phyloP scores from a whole-genome alignment of 2,329 filamentous ascomycete species.

The Colletotrichum echinochloae region DNA sequence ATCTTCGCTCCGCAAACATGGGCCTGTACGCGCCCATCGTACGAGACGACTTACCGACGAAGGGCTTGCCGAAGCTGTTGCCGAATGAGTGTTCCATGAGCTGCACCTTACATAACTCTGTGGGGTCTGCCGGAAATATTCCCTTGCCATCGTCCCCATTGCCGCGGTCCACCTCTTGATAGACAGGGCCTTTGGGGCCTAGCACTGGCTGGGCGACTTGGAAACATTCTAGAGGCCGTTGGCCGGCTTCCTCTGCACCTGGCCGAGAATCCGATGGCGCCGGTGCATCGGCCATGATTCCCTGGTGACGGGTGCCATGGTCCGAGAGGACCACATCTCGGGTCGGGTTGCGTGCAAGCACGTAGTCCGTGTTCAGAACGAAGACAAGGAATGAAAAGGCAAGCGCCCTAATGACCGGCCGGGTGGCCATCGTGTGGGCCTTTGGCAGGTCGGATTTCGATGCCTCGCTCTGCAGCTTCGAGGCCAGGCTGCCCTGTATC shows the following conservation, averaged over 20 bases:
- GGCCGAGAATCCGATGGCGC: slow-evolving; percentile 3
- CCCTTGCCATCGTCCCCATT: slow-evolving; percentile 42
- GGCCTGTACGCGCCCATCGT: not conserved
- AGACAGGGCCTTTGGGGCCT: slow-evolving; percentile 56
- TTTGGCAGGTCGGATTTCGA: not conserved
- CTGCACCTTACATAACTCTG: slow-evolving; percentile 61
- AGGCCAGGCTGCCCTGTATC: slow-evolving; percentile 28
- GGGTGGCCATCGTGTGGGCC: slow-evolving; percentile 19
- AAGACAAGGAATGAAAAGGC: slow-evolving; percentile 31
- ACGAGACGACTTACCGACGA: slow-evolving; percentile 67
- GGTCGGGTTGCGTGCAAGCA: slow-evolving; percentile 21
- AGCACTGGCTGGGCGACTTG: slow-evolving; percentile 77
- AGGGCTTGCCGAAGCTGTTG: slow-evolving; percentile 79
- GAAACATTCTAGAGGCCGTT: slow-evolving; percentile 67
- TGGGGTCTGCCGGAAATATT: slow-evolving; percentile 41
- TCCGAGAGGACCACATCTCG: slow-evolving; percentile 19
- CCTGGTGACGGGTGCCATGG: slow-evolving; percentile 25
- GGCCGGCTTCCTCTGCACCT: slow-evolving; percentile 17
- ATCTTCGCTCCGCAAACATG: slow-evolving; percentile 22
- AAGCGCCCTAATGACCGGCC: slow-evolving; percentile 25
- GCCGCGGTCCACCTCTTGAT: slow-evolving; percentile 35
- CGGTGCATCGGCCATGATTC: slow-evolving; percentile 29
- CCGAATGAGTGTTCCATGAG: slow-evolving; percentile 80
- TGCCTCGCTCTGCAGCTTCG: slow-evolving; percentile 30
- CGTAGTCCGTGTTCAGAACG: slow-evolving; percentile 29